phyloP scores from a whole-genome alignment of 1,284 basidiomycete species.

The Leccinum huronense region DNA sequence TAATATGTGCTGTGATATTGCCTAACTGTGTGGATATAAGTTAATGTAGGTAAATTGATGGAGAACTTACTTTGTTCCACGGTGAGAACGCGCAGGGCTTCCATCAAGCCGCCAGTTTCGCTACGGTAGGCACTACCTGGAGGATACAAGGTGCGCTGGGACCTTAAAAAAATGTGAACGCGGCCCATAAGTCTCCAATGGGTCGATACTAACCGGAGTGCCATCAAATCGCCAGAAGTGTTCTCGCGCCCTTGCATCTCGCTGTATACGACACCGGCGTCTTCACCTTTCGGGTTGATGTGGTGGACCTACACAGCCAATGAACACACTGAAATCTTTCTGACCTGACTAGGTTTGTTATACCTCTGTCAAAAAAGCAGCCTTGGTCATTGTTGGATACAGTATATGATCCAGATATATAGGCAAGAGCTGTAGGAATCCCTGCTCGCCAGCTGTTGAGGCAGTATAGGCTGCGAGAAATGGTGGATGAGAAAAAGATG shows the following conservation, averaged over 20 bases:
- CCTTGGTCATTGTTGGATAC: slow-evolving; percentile 91
- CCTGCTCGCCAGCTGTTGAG: slow-evolving; percentile 95
- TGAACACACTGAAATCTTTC: slow-evolving; percentile 1
- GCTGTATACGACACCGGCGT: slow-evolving; percentile 96
- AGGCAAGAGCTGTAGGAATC: slow-evolving; percentile 92
- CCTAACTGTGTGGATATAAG: slow-evolving; percentile 57
- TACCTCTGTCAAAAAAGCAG: slow-evolving; percentile 91
- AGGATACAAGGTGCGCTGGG: slow-evolving; percentile 81
- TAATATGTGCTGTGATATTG: slow-evolving; percentile 92
- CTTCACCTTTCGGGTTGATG: slow-evolving; percentile 85
- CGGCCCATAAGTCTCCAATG: not conserved
- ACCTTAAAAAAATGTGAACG: slow-evolving; percentile 43
- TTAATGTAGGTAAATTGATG: slow-evolving; percentile 1
- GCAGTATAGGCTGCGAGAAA: slow-evolving; percentile 77
- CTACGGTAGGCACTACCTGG: slow-evolving; percentile 87
- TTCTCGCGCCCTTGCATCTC: slow-evolving; percentile 99
- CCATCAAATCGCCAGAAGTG: slow-evolving; percentile 87
- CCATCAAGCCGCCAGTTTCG: slow-evolving; percentile 97
- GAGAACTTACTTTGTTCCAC: slow-evolving; percentile 79
- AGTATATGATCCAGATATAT: slow-evolving; percentile 98
- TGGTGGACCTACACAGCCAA: slow-evolving; percentile 72
- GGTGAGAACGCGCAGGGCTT: slow-evolving; percentile 81
- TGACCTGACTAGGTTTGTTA: slow-evolving; percentile 13
- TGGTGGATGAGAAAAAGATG: slow-evolving; percentile 1
- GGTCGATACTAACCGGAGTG: slow-evolving; percentile 58